phyloP scores from a whole-genome alignment of 2,329 filamentous ascomycete genomes.

The Fusarium goolgardi region DNA sequence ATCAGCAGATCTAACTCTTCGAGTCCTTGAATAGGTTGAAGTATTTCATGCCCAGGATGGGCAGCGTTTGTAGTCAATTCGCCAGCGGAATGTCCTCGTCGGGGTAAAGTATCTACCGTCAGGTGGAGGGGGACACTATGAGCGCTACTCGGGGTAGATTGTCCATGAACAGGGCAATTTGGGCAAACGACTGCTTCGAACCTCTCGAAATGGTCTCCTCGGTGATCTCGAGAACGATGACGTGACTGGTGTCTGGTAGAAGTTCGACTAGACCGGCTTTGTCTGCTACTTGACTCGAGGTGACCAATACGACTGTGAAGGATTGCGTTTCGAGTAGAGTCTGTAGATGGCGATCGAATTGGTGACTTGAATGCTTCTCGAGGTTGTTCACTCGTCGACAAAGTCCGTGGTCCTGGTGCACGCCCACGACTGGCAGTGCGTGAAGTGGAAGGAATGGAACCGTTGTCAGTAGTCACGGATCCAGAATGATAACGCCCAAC shows the following conservation, averaged over 20 bases:
- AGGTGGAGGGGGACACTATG: conserved; percentile 6
- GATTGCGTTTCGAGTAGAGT: background rate
- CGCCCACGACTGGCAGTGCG: background rate
- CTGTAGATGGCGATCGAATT: background rate
- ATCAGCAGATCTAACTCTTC: conserved; percentile 7
- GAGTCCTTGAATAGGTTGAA: background rate
- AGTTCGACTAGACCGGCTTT: background rate
- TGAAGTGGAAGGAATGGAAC: background rate
- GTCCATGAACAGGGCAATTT: no score
- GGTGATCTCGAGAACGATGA: background rate
- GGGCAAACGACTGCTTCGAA: no score
- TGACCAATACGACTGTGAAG: background rate
- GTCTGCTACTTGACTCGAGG: background rate
- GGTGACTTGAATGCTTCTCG: background rate
- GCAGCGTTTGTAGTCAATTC: conserved; percentile 42
- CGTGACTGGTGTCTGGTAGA: background rate
- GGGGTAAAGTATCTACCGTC: conserved; percentile 6
- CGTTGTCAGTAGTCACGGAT: background rate
- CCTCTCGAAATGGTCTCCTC: background rate
- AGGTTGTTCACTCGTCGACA: background rate
- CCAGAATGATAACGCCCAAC: background rate
- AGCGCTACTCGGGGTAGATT: background rate
- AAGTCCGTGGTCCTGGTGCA: background rate
- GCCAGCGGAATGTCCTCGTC: conserved; percentile 7
- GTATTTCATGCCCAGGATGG: conserved; percentile 45